A percentile compares a stretch with the other conserved stretches of the same genome.
Evolutionary conservation across 2,329 filamentous ascomycete genomes (phyloP).

Genomic region (Gnomoniopsis smithogilvyi): DNA sequence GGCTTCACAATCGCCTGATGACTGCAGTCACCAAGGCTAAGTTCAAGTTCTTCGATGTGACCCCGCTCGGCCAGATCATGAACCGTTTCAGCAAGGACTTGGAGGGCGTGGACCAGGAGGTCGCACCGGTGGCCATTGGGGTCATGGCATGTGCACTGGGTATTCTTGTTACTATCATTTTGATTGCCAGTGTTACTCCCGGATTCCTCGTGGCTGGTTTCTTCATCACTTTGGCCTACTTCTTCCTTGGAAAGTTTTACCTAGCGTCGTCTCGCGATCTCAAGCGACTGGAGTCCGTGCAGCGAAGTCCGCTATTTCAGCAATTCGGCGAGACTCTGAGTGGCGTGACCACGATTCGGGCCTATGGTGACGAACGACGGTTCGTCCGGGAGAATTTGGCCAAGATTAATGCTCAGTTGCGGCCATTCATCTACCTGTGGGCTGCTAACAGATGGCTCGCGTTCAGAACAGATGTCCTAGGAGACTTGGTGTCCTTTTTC

Average conservation of each 20-base stretch:
- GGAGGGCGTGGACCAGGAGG: constrained; percentile 91
- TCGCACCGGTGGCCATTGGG: constrained; percentile 84
- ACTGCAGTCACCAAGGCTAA: constrained; percentile 79
- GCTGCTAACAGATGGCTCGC: constrained; percentile 95
- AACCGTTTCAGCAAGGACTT: constrained; percentile 98
- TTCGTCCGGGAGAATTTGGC: constrained; percentile 90
- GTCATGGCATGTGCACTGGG: constrained; percentile 62
- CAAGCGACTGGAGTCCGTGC: constrained; percentile 90
- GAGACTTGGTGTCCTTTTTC: constrained; percentile 90
- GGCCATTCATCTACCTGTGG: constrained; percentile 96
- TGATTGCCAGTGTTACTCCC: constrained; percentile 88
- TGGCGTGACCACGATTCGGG: constrained; percentile 94
- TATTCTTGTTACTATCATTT: constrained; percentile 77
- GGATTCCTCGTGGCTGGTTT: constrained; percentile 83
- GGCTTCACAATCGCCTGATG: constrained; percentile 77
- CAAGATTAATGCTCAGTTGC: constrained; percentile 85
- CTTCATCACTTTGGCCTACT: constrained; percentile 82
- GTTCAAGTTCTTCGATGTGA: constrained; percentile 97
- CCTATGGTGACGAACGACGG: constrained; percentile 88
- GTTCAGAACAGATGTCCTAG: constrained; percentile 85
- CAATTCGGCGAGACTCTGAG: constrained; percentile 95
- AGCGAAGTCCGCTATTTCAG: constrained; percentile 92
- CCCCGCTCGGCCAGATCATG: constrained; percentile 92
- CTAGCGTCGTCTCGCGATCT: constrained; percentile 90
- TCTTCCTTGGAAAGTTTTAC: constrained; percentile 82